Conservation (phyloP, 2,329 filamentous ascomycete species). For the Colletotrichum sp. region DNA sequence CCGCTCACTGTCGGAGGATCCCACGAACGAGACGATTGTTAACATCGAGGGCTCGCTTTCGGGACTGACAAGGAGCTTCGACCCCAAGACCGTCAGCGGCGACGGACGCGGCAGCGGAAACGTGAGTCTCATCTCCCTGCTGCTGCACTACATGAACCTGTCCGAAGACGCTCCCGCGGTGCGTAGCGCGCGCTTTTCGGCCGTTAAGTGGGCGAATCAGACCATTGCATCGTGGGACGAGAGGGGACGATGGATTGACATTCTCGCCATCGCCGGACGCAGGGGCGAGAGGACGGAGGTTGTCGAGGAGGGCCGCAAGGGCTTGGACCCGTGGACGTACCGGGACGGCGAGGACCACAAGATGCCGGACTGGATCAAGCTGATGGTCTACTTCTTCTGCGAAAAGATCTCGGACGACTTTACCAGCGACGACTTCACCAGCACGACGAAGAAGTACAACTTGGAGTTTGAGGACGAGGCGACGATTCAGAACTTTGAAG, state of each 20-base stretch:
- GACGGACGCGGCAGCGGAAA: slow-evolving; percentile 18
- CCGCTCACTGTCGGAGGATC: slow-evolving; percentile 79
- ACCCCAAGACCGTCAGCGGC: slow-evolving; percentile 33
- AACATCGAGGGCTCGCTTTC: slow-evolving; percentile 91
- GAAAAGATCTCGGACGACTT: slow-evolving; percentile 6
- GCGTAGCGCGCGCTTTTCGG: slow-evolving; percentile 81
- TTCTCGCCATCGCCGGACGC: slow-evolving; percentile 76
- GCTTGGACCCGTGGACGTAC: slow-evolving; percentile 72
- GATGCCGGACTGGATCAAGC: slow-evolving; percentile 57
- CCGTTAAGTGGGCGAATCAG: slow-evolving; percentile 87
- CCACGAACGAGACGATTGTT: slow-evolving; percentile 75
- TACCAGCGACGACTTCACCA: background rate
- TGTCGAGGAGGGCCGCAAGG: slow-evolving; percentile 86
- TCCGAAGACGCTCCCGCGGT: slow-evolving; percentile 54
- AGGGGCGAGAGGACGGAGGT: slow-evolving; percentile 79
- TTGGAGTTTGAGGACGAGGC: slow-evolving; percentile 28
- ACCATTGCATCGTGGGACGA: slow-evolving; percentile 83
- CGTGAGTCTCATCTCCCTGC: slow-evolving; percentile 52
- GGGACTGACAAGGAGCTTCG: slow-evolving; percentile 63
- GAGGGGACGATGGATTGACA: slow-evolving; percentile 84
- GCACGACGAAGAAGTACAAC: background rate
- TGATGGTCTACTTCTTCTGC: slow-evolving; percentile 56
- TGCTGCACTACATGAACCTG: slow-evolving; percentile 72
- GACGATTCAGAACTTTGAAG: slow-evolving; percentile 52
- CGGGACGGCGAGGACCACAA: slow-evolving; percentile 28